These are phyloP conservation scores for Fragaria nilgerrensis DNA, from an alignment of 306 rosid genomes.

Conservation along the genomic window DNA sequence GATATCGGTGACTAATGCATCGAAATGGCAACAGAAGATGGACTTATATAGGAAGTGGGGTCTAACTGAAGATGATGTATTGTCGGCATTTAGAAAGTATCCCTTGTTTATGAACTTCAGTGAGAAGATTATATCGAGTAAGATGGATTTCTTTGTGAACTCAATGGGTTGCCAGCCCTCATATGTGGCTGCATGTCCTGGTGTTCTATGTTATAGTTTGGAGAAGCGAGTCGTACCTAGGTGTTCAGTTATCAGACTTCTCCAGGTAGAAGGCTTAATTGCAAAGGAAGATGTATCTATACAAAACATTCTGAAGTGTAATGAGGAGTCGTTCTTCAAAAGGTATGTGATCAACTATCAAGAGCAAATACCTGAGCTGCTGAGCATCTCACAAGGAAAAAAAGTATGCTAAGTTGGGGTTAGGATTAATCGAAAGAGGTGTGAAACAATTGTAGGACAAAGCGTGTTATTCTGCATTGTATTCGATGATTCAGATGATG, in stretches of 20 bases:
- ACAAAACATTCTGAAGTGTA: neutral
- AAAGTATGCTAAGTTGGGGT: neutral
- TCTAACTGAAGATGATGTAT: slow-evolving; percentile 26
- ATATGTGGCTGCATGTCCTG: slow-evolving; percentile 21
- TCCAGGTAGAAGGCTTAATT: slow-evolving; percentile 22
- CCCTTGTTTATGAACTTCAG: slow-evolving; percentile 26
- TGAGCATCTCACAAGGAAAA: neutral
- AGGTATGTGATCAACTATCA: slow-evolving; percentile 7
- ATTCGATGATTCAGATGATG: neutral
- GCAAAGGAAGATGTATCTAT: neutral
- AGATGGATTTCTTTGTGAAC: slow-evolving; percentile 26
- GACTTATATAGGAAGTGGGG: slow-evolving; percentile 30
- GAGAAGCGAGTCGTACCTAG: slow-evolving; percentile 42
- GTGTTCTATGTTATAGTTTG: slow-evolving; percentile 12
- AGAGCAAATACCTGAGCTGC: neutral
- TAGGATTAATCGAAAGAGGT: neutral
- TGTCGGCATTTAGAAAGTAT: slow-evolving; percentile 29
- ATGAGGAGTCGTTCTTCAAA: neutral
- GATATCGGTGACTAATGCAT: neutral
- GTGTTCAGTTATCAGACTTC: slow-evolving; percentile 37
- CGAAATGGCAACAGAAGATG: slow-evolving; percentile 20
- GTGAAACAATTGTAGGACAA: neutral
- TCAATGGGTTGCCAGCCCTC: slow-evolving; percentile 24
- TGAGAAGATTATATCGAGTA: slow-evolving; percentile 16
- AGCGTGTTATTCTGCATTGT: neutral